Evolutionary conservation across 345 rosid species (phyloP), one percentile per base, ranked within the genome.

Genomic region (Heritiera littoralis): DNA sequence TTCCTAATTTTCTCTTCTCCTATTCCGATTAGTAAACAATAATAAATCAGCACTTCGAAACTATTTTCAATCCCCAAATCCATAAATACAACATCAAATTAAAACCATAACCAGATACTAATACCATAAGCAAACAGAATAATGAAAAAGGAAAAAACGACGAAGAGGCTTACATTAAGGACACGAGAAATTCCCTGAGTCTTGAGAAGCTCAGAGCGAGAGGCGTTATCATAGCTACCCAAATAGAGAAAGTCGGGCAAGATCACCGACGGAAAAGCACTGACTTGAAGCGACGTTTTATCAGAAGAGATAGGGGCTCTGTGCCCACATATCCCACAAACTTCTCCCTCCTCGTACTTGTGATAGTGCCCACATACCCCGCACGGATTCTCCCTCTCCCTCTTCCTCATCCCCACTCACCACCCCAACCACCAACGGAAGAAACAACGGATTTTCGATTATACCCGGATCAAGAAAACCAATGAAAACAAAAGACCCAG

Each of bases 331-430:
- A 93, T 80, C 75, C 97, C 98, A 43, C 99, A 94, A 15, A 94
- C 97, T 85, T 96, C 98, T 0, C 99, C 99, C 84, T 92, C 97
- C 85, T 96, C 99, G 87, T 89, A 94, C 88, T 96, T 94, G 90
- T 96, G 99, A 81, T 92, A 96, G 87, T 96, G 99, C 17, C 98
- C 98, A 61, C 99, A 96, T 69, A 96, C 88, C 69, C 92, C 95
- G 72, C 99, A 96, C 4, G 99, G 99, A 81, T 96, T 96, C 80
- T 96, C 99, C 77, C 99, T 89, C 82, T 94, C 99, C 83, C 99
- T 89, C 90, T 96, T 96, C 92, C 97, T 92, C 99, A 94, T 94
- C 15, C 46, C 72, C 65, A 48, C 73, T 18, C 63, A 18, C 48
- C 76, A 17, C 46, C 52, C 28, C 28, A 18, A 3, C 7, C 23